Conservation (phyloP, 805 yeast species). For the Metschnikowia proteae region DNA sequence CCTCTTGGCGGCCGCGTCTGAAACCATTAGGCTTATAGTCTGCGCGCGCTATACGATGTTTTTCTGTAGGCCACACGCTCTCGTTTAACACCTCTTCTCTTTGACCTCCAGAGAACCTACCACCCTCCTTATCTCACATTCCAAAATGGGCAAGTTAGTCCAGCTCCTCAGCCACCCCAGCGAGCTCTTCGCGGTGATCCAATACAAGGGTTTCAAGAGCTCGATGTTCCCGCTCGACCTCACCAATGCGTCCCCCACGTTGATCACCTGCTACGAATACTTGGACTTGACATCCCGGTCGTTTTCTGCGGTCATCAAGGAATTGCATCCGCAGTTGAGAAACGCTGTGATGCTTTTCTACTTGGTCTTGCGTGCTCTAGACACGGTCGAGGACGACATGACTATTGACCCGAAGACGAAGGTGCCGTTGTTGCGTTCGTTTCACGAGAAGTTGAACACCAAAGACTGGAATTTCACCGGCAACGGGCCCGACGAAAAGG, state of each 20-base stretch:
- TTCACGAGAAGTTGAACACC: slow-evolving; percentile 58
- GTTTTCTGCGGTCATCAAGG: slow-evolving; percentile 89
- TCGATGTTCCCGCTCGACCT: slow-evolving; percentile 49
- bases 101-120: background rate
- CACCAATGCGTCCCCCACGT: slow-evolving; percentile 21
- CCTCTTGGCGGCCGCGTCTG: too few species aligned
- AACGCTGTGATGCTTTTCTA: slow-evolving; percentile 81
- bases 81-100: background rate
- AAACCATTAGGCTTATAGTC: background rate
- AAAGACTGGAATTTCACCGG: slow-evolving; percentile 82
- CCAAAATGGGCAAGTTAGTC: slow-evolving; percentile 53
- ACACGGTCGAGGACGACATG: slow-evolving; percentile 96
- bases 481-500: slow-evolving; percentile 71
- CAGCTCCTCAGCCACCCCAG: slow-evolving; percentile 65
- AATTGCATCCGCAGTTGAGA: slow-evolving; percentile 85
- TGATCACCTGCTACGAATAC: slow-evolving; percentile 63
- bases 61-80: background rate
- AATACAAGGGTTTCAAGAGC: slow-evolving; percentile 51
- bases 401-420: slow-evolving; percentile 68
- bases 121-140: background rate
- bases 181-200: slow-evolving; percentile 67
- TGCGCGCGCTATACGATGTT: slow-evolving; percentile 4
- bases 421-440: slow-evolving; percentile 67
- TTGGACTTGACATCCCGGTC: slow-evolving; percentile 77
- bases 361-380: slow-evolving; percentile 82